phyloP scores from a whole-genome alignment of 306 rosid genomes.

The Ormosia emarginata region DNA sequence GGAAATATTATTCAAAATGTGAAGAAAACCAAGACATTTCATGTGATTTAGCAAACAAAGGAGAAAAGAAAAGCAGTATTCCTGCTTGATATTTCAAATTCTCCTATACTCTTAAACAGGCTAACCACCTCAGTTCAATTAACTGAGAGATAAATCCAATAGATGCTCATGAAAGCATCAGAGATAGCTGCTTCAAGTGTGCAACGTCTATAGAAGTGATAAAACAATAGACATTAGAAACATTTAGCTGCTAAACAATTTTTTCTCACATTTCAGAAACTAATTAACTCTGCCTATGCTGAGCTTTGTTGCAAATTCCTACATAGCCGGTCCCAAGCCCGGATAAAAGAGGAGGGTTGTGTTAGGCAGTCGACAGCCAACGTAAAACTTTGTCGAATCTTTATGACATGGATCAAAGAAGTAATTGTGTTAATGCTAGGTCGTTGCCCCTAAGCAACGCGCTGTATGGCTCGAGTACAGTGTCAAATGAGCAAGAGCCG shows the following conservation, averaged over 20 bases:
- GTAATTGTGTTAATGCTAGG: no score
- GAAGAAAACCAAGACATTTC: neutral
- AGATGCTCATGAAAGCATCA: neutral
- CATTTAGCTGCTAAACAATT: neutral
- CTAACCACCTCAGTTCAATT: neutral
- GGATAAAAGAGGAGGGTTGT: no score
- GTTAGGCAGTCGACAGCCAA: no score
- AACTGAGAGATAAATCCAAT: neutral
- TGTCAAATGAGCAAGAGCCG: no score
- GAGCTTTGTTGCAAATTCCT: no score
- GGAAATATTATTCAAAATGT: neutral
- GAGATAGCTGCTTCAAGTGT: neutral
- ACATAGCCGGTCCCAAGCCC: no score
- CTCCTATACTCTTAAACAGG: neutral
- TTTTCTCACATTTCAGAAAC: neutral
- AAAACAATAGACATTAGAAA: neutral
- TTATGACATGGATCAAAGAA: no score
- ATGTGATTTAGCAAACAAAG: neutral
- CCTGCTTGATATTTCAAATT: neutral
- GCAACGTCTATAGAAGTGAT: neutral
- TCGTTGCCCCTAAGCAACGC: no score
- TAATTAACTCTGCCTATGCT: no score
- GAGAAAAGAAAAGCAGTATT: neutral
- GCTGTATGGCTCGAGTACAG: no score
- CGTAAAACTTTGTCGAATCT: no score